These are phyloP conservation scores for Clarireedia monteithiana DNA, from an alignment of 2,329 filamentous ascomycete genomes.

Conservation along the genomic window DNA sequence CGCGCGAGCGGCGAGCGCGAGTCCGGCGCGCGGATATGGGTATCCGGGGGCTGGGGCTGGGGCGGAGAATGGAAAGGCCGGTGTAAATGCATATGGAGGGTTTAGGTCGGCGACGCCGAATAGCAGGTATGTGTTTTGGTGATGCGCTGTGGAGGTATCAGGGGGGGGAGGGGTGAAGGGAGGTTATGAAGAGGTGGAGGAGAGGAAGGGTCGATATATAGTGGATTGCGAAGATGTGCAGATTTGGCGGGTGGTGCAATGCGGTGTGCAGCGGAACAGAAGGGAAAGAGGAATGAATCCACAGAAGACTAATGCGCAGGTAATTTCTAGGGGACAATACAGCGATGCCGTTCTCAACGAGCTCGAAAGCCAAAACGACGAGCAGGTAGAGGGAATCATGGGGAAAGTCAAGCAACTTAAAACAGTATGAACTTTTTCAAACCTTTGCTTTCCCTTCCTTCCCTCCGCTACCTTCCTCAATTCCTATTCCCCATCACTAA, in stretches of 20 bases:
- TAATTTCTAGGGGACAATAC: slow-evolving; percentile 66
- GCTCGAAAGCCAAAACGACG: slow-evolving; percentile 91
- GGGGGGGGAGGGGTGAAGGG: not conserved
- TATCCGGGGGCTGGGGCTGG: slow-evolving; percentile 39
- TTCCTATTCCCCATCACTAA: not conserved
- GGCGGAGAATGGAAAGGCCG: slow-evolving; percentile 14
- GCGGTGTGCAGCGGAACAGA: too few relatives aligned
- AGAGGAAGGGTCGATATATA: not conserved
- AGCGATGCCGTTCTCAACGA: slow-evolving; percentile 86
- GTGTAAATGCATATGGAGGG: slow-evolving; percentile 28
- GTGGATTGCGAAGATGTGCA: not conserved
- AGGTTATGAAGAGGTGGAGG: not conserved
- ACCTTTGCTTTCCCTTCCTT: not conserved
- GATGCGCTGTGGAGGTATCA: not conserved
- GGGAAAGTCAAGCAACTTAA: slow-evolving; percentile 87
- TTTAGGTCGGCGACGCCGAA: slow-evolving; percentile 67
- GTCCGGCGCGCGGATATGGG: slow-evolving; percentile 35
- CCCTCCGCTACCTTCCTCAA: not conserved
- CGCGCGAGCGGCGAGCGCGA: slow-evolving; percentile 8
- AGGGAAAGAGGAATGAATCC: not conserved
- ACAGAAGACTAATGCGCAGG: not conserved
- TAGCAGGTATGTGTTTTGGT: slow-evolving; percentile 41
- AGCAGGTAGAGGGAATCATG: slow-evolving; percentile 80
- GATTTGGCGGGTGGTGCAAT: too few relatives aligned
- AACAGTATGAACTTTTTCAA: slow-evolving; percentile 57